Evolutionary conservation across 306 rosid species (phyloP).

Genomic region (Acacia crassicarpa): DNA sequence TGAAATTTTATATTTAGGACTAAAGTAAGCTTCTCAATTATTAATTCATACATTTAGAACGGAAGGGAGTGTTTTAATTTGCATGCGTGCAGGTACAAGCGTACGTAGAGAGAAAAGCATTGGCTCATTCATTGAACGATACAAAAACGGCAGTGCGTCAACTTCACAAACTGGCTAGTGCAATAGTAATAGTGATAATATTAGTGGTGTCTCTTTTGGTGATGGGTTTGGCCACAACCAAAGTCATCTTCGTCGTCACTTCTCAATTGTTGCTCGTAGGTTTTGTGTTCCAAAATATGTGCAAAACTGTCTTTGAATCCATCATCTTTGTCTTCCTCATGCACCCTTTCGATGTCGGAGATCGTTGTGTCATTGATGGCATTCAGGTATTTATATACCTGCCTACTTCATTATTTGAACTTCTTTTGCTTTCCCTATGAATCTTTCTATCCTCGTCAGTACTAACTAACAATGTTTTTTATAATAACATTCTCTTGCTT

Average conservation of each 20-base stretch:
- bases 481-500: too few species aligned
- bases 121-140: slow-evolving; percentile 27
- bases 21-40: too few species aligned
- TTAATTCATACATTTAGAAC: too few species aligned
- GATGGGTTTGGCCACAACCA: slow-evolving; percentile 29
- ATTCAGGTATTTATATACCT: not conserved
- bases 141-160: slow-evolving; percentile 30
- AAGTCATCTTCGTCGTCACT: slow-evolving; percentile 18
- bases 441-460: too few species aligned
- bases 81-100: slow-evolving; percentile 13
- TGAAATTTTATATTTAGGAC: too few species aligned
- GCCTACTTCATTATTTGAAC: too few species aligned
- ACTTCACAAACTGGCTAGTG: slow-evolving; percentile 25
- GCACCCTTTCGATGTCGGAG: slow-evolving; percentile 32
- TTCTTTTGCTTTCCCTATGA: too few species aligned
- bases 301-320: slow-evolving; percentile 30
- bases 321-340: slow-evolving; percentile 30
- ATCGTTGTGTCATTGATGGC: slow-evolving; percentile 23
- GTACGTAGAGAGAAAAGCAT: slow-evolving; percentile 21
- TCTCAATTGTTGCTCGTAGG: slow-evolving; percentile 23
- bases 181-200: slow-evolving; percentile 6
- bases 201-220: slow-evolving; percentile 14
- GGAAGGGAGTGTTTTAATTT: not conserved
- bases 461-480: too few species aligned
- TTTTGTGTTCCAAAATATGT: slow-evolving; percentile 19